phyloP scores from a whole-genome alignment of 1,139 yeast genomes.

The Zygotorulaspora mrakii region DNA sequence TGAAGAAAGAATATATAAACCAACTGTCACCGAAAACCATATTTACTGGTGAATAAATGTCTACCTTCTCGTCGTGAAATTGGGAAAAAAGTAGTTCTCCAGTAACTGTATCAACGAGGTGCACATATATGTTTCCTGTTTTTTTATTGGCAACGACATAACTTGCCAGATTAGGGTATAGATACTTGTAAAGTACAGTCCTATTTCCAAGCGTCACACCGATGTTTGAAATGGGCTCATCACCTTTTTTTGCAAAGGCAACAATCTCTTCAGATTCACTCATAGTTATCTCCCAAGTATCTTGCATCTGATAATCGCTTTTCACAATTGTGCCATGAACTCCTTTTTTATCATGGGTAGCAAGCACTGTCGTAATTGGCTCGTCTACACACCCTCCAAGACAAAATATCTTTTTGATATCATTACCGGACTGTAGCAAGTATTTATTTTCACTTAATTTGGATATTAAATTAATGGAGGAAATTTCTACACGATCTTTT shows the following conservation, averaged over 20 bases:
- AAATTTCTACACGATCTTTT: conserved; percentile 3
- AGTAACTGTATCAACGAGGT: conserved; percentile 62
- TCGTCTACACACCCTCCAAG: conserved; percentile 1
- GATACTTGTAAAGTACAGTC: conserved; percentile 76
- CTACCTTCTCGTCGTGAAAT: conserved; percentile 41
- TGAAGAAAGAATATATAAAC: conserved; percentile 66
- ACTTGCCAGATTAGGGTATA: conserved; percentile 66
- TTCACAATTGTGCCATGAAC: conserved; percentile 31
- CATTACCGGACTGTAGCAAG: conserved; percentile 6
- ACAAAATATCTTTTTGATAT: conserved; percentile 7
- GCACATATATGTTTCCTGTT: conserved; percentile 40
- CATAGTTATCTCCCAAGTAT: conserved; percentile 38
- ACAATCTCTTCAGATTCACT: conserved; percentile 38
- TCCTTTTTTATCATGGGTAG: conserved; percentile 25
- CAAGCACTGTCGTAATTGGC: conserved; percentile 17
- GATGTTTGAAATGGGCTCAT: conserved; percentile 53
- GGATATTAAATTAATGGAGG: conserved; percentile 9
- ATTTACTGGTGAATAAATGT: conserved; percentile 43
- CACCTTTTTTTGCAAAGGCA: conserved; percentile 40
- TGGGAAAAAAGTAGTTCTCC: conserved; percentile 60
- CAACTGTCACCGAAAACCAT: conserved; percentile 78
- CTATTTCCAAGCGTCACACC: conserved; percentile 71
- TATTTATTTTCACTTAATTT: conserved; percentile 4
- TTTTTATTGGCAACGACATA: conserved; percentile 46
- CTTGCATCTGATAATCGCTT: conserved; percentile 20